Evolutionary conservation across 768 basidiomycete genomes (phyloP).

Genomic region (Neoboletus subvelutipes): DNA sequence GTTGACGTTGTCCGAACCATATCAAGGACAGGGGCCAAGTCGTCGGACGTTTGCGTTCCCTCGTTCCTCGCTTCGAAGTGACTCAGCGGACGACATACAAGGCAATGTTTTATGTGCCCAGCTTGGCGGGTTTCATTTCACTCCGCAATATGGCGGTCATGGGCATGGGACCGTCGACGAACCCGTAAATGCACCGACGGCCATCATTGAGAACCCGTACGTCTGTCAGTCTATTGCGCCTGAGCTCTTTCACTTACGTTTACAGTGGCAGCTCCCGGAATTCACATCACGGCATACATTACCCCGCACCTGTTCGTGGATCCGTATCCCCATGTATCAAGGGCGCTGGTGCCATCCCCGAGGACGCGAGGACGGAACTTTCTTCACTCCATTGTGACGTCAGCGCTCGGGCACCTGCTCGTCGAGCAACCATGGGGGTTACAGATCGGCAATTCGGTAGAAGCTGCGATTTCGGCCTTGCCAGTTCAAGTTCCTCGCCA

Average conservation of each 20-base stretch:
- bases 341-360: constrained; percentile 17
- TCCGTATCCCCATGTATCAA: constrained; percentile 20
- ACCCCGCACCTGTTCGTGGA: constrained; percentile 25
- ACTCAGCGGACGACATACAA: constrained; percentile 27
- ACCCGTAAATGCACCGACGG: constrained; percentile 22
- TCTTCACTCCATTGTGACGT: constrained; percentile 22
- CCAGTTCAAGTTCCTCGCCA: constrained; percentile 8
- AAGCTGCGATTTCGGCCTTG: constrained; percentile 6
- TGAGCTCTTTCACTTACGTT: constrained; percentile 24
- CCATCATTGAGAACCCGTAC: constrained; percentile 29
- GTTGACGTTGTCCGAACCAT: constrained; percentile 16
- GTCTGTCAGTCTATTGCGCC: constrained; percentile 12
- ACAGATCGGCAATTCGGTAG: constrained; percentile 12
- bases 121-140: constrained; percentile 29
- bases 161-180: constrained; percentile 20
- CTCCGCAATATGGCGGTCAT: constrained; percentile 12
- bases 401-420: constrained; percentile 15
- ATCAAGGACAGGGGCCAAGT: constrained; percentile 23
- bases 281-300: constrained; percentile 24
- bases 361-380: constrained; percentile 25
- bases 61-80: constrained; percentile 7
- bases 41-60: constrained; percentile 8
- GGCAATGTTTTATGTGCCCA: constrained; percentile 22
- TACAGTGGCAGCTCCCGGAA: constrained; percentile 25
- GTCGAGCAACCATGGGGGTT: constrained; percentile 15